Percentiles rank a stretch among this genome's conserved stretches.
These are phyloP conservation scores for Neurospora sp. DNA, from an alignment of 495 filamentous ascomycete genomes.

Conservation along the genomic window DNA sequence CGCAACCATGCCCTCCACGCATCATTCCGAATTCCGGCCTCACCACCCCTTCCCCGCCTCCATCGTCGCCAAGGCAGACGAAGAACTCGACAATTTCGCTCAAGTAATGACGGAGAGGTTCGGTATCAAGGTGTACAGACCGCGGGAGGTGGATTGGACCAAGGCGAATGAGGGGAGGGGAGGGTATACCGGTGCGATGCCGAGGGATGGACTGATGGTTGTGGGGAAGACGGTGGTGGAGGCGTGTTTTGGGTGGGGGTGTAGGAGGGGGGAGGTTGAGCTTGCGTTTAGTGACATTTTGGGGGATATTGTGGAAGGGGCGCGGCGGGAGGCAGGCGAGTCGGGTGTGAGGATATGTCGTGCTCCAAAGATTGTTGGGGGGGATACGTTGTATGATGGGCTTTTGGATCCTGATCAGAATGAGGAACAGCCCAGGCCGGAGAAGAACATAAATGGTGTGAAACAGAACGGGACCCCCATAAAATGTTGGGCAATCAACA, in stretches of 20 bases:
- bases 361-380: not conserved
- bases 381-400: not conserved
- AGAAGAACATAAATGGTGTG: not conserved
- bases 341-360: not conserved
- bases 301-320: not conserved
- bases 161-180: not conserved
- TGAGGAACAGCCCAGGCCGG: not conserved
- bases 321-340: not conserved
- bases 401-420: not conserved
- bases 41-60: not conserved
- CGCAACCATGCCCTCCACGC: not conserved
- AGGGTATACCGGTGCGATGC: not conserved
- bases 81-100: not conserved
- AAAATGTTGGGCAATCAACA: not conserved
- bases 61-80: not conserved
- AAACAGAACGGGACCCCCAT: not conserved
- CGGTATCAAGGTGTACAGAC: not conserved
- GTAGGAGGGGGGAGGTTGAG: not conserved
- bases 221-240: not conserved
- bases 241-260: not conserved
- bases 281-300: not conserved
- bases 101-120: not conserved
- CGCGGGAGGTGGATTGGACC: not conserved
- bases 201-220: slow-evolving; percentile 1
- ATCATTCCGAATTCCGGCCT: not conserved